Base-by-base conservation (phyloP, 1,139 yeast species). In the Scheffersomyces insectosa region DNA sequence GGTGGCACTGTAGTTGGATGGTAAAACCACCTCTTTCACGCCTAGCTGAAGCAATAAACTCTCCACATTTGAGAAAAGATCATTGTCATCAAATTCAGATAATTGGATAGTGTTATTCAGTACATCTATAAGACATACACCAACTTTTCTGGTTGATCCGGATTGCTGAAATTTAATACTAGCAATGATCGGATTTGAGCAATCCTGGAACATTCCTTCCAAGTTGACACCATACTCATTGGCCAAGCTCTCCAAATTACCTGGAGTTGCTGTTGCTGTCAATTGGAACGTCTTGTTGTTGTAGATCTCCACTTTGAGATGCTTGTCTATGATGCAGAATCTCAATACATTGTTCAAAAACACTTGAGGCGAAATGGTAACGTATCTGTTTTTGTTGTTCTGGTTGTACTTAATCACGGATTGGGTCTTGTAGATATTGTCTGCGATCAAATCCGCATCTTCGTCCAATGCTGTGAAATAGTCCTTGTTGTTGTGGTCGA, bases 371-470 rank as follows among this genome's bases (percentile, higher is more conserved):
- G 96, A 85, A 42, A 93, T 70, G 0, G 97, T 88, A 37, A 89
- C 87, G 52, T 86, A 86, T 38, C 83, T 77, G 36, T 77, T 66
- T 27, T 80, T 75, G 34, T 72, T 75, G 14, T 68, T 59, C 15
- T 61, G 49, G 44, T 79, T 77, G 43, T 64, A 60, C 54, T 91
- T 91, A 43, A 93, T 63, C 5, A 89, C 95, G 14, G 95, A 82
- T 36, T 79, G 82, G 0, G 98, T 88, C 53, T 85, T 86, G 66
- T 88, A 93, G 28, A 93, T 82, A 43, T 77, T 72, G 48, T 90
- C 95, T 3, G 97, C 97, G 36, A 89, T 87, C 46, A 82, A 74
- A 39, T 77, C 76, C 3, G 98, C 97, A 61, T 91, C 97, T n/a
- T 71, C 72, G 33, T 85, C 88, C 30, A 89, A 73, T 1, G 82